phyloP scores from a whole-genome alignment of 2,329 filamentous ascomycete genomes.

The Trichophyton simii region DNA sequence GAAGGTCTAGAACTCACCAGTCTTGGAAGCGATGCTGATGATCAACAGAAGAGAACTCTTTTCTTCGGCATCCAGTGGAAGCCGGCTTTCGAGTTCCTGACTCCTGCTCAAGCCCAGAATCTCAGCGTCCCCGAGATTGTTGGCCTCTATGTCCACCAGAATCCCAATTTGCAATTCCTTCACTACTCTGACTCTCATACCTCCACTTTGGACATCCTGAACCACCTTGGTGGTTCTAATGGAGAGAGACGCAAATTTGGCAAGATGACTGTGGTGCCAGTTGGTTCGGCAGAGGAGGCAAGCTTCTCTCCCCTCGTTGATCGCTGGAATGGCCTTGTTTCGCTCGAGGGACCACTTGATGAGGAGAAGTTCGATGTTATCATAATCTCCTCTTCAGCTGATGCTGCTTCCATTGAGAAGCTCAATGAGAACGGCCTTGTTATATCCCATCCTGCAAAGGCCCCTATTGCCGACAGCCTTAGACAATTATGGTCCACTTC shows the following conservation, averaged over 20 bases:
- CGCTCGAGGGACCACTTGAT: neutral
- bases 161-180: constrained; percentile 16
- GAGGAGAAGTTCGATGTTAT: constrained; percentile 7
- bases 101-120: constrained; percentile 6
- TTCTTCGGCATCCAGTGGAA: constrained; percentile 16
- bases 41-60: constrained; percentile 11
- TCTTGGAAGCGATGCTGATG: constrained; percentile 13
- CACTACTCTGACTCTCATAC: constrained; percentile 14
- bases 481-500: constrained; percentile 3
- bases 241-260: constrained; percentile 6
- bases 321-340: constrained; percentile 2
- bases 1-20: constrained; percentile 15
- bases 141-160: constrained; percentile 11
- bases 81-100: constrained; percentile 14
- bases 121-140: constrained; percentile 7
- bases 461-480: neutral
- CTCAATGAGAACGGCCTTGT: constrained; percentile 6
- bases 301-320: constrained; percentile 4
- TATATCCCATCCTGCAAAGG: neutral
- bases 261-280: constrained; percentile 4
- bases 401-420: neutral
- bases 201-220: constrained; percentile 12
- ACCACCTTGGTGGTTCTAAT: neutral
- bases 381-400: neutral
- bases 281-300: neutral